Evolutionary conservation across 805 yeast species (phyloP), one percentile per base, ranked within the genome.

Genomic region (Ogataea corticis): DNA sequence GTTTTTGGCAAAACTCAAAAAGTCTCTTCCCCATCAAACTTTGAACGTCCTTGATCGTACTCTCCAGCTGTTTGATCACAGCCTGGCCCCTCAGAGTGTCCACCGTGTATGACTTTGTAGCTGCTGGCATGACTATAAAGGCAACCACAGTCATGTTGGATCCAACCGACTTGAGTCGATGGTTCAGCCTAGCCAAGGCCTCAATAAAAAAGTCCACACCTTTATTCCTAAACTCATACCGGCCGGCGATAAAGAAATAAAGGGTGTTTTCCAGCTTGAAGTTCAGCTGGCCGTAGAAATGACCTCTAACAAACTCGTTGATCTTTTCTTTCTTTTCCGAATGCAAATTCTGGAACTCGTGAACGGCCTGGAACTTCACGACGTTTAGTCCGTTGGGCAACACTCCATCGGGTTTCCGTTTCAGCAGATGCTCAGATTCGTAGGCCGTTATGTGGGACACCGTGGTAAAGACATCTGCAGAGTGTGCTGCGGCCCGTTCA

Each of bases 391-490:
- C 99, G 64, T 92, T 92, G 44, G 99, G 99, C 62, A 94, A 77
- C 17, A 92, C 97, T 3, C 99, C 99, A 63, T 92, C 99, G 1
- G 99, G 99, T 67, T 92, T 91, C 52, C 99, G 79, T 62, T 92
- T 94, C 55, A 92, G 76, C 66, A 92, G 73, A 66, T 91, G 95
- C 70, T 92, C 98, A 6, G 92, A 75, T 68, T 92, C 99, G 62
- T 81, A 87, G 2, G 98, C 98, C n/a, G 99, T 92, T 57, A 92
- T 94, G 62, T 92, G 96, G 10, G 96, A 88, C 10, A 92, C 99
- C 0, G 99, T 94, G 30, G 99, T 92, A 71, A 92, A 92, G 17
- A 92, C 99, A 66, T 92, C 99, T 6, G 96, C 89, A 12, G 94
- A 77, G 65, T 92, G 98, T 14, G 97, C 90, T 13, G 97, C 97